Conservation (phyloP, 805 yeast genomes). For the Candida mattraensis region DNA sequence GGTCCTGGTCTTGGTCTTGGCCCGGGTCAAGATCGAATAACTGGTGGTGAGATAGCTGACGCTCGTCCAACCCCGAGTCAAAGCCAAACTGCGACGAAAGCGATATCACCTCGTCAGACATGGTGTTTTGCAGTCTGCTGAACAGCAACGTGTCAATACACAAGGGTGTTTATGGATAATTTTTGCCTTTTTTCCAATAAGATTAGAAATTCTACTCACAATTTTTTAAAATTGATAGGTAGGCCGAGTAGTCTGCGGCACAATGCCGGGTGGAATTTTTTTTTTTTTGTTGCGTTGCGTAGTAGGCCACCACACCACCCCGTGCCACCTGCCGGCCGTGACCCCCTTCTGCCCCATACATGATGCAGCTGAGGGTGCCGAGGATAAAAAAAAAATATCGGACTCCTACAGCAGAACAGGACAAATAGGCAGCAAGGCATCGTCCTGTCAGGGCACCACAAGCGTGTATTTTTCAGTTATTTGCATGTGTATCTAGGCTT, state of each 20-base stretch:
- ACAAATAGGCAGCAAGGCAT: conserved; percentile 1
- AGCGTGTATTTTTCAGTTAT: too few relatives aligned
- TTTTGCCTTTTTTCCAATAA: too few relatives aligned
- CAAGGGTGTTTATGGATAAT: too few relatives aligned
- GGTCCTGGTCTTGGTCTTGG: neutral
- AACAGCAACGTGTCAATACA: too few relatives aligned
- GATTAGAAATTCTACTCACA: conserved; percentile 12
- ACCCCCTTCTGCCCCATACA: neutral
- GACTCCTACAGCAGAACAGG: conserved; percentile 10
- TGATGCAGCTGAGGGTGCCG: conserved; percentile 2
- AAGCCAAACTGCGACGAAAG: conserved; percentile 8
- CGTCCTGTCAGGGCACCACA: neutral
- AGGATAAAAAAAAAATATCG: conserved; percentile 1
- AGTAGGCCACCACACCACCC: too few relatives aligned
- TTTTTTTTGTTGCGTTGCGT: neutral
- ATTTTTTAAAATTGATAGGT: conserved; percentile 5
- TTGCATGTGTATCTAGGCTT: too few relatives aligned
- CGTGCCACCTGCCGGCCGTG: too few relatives aligned
- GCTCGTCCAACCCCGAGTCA: too few relatives aligned
- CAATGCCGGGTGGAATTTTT: conserved; percentile 8
- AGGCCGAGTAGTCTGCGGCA: conserved; percentile 9
- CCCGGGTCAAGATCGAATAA: too few relatives aligned
- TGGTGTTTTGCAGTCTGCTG: too few relatives aligned
- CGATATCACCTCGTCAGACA: conserved; percentile 11
- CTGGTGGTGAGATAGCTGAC: too few relatives aligned